These are phyloP conservation scores for Phaeosphaeria sp. DNA, from an alignment of 2,329 filamentous ascomycete genomes.

Conservation along the genomic window DNA sequence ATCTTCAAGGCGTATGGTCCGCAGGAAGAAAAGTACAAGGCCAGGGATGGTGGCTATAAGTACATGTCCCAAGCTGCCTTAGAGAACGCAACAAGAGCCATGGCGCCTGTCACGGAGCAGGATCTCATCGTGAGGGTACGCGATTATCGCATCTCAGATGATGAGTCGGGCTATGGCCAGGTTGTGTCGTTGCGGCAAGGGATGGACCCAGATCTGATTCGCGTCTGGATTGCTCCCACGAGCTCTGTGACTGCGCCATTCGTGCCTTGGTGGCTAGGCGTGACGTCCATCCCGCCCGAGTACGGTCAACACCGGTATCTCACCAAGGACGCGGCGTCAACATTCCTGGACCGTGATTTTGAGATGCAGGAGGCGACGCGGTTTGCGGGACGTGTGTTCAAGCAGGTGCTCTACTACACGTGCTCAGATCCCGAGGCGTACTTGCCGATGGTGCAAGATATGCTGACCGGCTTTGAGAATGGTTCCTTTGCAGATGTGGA, in stretches of 20 bases:
- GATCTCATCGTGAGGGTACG: constrained; percentile 54
- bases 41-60: constrained; percentile 45
- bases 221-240: constrained; percentile 45
- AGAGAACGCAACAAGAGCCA: constrained; percentile 47
- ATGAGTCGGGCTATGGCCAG: constrained; percentile 47
- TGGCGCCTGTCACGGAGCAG: constrained; percentile 58
- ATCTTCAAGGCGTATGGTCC: constrained; percentile 46
- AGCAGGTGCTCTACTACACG: constrained; percentile 39
- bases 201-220: constrained; percentile 39
- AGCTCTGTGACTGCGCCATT: constrained; percentile 45
- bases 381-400: constrained; percentile 37
- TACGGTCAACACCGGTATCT: constrained; percentile 46
- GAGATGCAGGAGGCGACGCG: constrained; percentile 38
- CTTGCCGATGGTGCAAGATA: constrained; percentile 32
- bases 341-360: constrained; percentile 44
- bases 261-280: constrained; percentile 46
- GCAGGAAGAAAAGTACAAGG: constrained; percentile 35
- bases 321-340: constrained; percentile 41
- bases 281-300: constrained; percentile 37
- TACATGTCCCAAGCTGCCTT: constrained; percentile 48
- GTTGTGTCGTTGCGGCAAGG: constrained; percentile 36
- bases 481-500: constrained; percentile 27
- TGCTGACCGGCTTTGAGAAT: constrained; percentile 38
- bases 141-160: constrained; percentile 45
- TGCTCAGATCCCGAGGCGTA: constrained; percentile 33